Evolutionary conservation across 768 basidiomycete species (phyloP).

Genomic region (Xerocomellus amylosporus): DNA sequence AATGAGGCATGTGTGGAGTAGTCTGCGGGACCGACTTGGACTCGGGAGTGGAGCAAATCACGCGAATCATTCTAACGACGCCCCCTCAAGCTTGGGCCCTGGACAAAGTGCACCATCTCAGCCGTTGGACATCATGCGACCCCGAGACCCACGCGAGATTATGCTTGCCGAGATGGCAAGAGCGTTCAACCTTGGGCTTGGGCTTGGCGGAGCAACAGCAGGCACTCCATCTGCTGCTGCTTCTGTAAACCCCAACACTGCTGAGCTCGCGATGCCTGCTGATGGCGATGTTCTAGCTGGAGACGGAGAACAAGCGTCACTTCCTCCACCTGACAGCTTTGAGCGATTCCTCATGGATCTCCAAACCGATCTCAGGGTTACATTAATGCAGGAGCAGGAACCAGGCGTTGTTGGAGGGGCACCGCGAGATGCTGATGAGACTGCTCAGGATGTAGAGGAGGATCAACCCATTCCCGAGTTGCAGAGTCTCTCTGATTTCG

Average conservation of each 20-base stretch:
- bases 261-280: conserved; percentile 10
- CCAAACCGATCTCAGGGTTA: conserved; percentile 66
- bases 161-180: conserved; percentile 82
- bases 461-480: conserved; percentile 26
- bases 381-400: conserved; percentile 45
- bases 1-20: conserved; percentile 66
- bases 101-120: conserved; percentile 12
- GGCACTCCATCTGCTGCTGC: not conserved
- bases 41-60: conserved; percentile 34
- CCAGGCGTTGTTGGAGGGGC: conserved; percentile 1
- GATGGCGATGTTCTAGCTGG: not conserved
- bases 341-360: conserved; percentile 79
- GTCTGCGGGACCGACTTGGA: conserved; percentile 65
- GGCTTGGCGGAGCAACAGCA: conserved; percentile 34
- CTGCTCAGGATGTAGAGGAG: conserved; percentile 14
- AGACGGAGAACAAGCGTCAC: conserved; percentile 16
- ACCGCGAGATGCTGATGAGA: conserved; percentile 9
- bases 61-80: conserved; percentile 13
- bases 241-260: conserved; percentile 6
- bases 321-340: conserved; percentile 64
- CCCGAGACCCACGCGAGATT: conserved; percentile 56
- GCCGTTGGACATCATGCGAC: conserved; percentile 8
- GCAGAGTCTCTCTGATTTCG: conserved; percentile 22
- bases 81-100: not conserved
- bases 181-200: conserved; percentile 72